Base-by-base conservation (phyloP, 257 asterid species). In the Coffea eugenioides region DNA sequence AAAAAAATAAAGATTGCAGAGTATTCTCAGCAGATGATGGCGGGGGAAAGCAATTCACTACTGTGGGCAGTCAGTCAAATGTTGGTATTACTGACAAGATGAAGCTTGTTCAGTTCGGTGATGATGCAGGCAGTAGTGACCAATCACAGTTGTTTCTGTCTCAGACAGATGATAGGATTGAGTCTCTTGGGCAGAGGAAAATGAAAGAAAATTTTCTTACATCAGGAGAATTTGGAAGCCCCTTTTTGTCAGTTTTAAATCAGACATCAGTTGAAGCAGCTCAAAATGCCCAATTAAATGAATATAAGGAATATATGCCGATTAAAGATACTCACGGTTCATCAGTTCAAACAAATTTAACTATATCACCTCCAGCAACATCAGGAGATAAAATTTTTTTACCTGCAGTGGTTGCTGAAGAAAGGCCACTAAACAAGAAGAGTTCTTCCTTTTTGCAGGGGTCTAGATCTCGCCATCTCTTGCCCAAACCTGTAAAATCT, bases 401-500 rank as follows among this genome's bases (percentile, higher is more conserved):
- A 23, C 76, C 88, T 34, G 87, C 82, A 43, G 71, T 77, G 27
- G 82, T 78, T 49, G 83, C 87, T 81, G 90, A 90, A 76, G 97
- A 90, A 77, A 88, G 89, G 85, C 90, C 89, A 73, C 73, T 83
- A 78, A 82, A 81, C 73, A 80, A 82, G 64, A 74, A 86, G 57
- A 78, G 85, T 77, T 86, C 93, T 82, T 87, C 98, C 72, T 75
- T 82, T 76, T 88, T 88, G 68, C 97, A 86, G 80, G 89, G 88
- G 70, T 81, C 88, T 70, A 89, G 88, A 88, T 84, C 93, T 71
- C 93, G 88, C 67, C 91, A 91, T 81, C 90, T 91, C 83, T 78
- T 93, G 84, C 97, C 97, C 25, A 93, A 91, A 84, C 90, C 91
- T 25, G 91, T 93, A 51, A 91, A 81, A 76, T 82, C 91, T 51